A percentile compares a stretch with the other conserved stretches of the same genome.
phyloP scores from a whole-genome alignment of 208 protist species.

The Leishmania mexicana region DNA sequence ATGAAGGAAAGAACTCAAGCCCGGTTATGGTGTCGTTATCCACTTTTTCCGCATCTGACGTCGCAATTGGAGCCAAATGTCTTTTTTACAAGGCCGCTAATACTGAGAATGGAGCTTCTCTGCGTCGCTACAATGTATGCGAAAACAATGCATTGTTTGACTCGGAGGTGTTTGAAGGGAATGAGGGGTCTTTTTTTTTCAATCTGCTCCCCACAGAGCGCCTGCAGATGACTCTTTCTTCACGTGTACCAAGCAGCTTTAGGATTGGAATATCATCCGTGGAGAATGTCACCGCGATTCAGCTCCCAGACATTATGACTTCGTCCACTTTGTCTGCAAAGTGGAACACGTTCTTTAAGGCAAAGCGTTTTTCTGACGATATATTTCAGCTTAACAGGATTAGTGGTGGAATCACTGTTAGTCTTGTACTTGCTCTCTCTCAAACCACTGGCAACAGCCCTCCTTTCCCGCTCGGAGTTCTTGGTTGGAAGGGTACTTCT shows the following conservation, averaged over 20 bases:
- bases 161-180: slow-evolving; percentile 26
- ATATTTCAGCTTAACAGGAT: slow-evolving; percentile 41
- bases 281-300: slow-evolving; percentile 20
- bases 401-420: slow-evolving; percentile 13
- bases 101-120: background rate
- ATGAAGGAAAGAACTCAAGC: slow-evolving; percentile 24
- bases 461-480: slow-evolving; percentile 26
- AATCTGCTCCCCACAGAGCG: slow-evolving; percentile 38
- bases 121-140: slow-evolving; percentile 51
- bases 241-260: slow-evolving; percentile 30
- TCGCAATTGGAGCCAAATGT: slow-evolving; percentile 18
- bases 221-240: slow-evolving; percentile 56
- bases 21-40: slow-evolving; percentile 47
- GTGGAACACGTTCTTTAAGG: slow-evolving; percentile 33
- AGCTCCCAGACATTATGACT: slow-evolving; percentile 28
- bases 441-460: slow-evolving; percentile 33
- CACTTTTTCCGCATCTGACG: background rate
- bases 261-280: slow-evolving; percentile 27
- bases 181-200: slow-evolving; percentile 46
- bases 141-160: slow-evolving; percentile 47
- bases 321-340: slow-evolving; percentile 24
- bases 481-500: slow-evolving; percentile 29
- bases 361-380: slow-evolving; percentile 35
- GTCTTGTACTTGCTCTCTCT: slow-evolving; percentile 47
- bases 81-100: slow-evolving; percentile 36